Conservation (phyloP, 176 grass and related monocot species). For the Saccharum officinarum region DNA sequence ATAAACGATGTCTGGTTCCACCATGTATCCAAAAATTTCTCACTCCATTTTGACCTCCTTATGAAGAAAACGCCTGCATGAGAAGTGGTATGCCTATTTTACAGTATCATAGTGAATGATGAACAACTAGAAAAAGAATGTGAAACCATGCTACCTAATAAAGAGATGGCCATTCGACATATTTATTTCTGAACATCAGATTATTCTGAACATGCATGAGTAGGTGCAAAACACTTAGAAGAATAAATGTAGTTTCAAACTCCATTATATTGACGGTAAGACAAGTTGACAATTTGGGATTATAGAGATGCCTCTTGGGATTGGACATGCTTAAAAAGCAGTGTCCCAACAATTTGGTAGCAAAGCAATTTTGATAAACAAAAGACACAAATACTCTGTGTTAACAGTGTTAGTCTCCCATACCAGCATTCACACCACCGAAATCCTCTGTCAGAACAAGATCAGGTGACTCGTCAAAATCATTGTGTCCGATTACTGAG, state of each 20-base stretch:
- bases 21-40: slow-evolving; percentile 68
- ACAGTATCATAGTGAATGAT: neutral
- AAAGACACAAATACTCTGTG: neutral
- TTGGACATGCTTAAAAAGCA: neutral
- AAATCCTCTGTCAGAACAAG: slow-evolving; percentile 73
- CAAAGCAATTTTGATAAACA: neutral
- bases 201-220: neutral
- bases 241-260: neutral
- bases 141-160: neutral
- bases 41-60: slow-evolving; percentile 70
- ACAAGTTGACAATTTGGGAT: neutral
- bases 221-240: neutral
- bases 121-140: neutral
- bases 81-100: slow-evolving; percentile 13
- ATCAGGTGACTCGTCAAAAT: slow-evolving; percentile 64
- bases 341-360: neutral
- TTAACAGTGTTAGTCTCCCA: neutral
- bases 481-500: slow-evolving; percentile 46
- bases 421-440: slow-evolving; percentile 88
- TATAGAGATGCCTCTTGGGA: neutral
- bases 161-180: neutral
- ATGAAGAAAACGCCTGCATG: slow-evolving; percentile 75
- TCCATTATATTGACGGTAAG: neutral
- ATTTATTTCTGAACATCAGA: neutral
- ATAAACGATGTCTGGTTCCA: slow-evolving; percentile 92